Evolutionary conservation across 331 rosid genomes (phyloP).

Genomic region (Stylosanthes scabra): DNA sequence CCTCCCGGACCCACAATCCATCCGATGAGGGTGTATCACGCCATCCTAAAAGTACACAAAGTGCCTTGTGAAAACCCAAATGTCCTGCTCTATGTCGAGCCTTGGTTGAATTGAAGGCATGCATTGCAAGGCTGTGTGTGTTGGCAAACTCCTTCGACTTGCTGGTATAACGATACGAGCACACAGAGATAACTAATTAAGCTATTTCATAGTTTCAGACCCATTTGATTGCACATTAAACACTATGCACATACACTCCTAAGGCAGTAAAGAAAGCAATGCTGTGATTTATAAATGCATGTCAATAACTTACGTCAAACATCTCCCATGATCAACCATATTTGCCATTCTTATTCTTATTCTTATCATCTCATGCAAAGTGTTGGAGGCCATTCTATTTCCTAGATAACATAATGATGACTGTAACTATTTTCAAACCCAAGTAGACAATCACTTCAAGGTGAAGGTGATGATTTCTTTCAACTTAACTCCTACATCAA

Average conservation of each 20-base stretch:
- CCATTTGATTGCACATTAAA: conserved; percentile 2
- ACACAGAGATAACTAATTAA: conserved; percentile 23
- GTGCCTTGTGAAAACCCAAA: conserved; percentile 59
- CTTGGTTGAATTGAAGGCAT: conserved; percentile 39
- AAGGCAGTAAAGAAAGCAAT: conserved; percentile 12
- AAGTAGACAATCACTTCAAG: not conserved
- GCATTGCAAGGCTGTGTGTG: conserved; percentile 38
- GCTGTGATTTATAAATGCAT: not conserved
- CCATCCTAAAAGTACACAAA: conserved; percentile 61
- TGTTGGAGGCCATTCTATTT: not conserved
- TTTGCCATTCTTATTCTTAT: not conserved
- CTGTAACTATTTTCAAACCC: not conserved
- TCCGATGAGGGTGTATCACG: conserved; percentile 31
- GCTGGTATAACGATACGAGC: conserved; percentile 37
- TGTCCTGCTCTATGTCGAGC: conserved; percentile 46
- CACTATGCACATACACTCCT: not conserved
- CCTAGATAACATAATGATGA: not conserved
- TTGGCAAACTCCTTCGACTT: conserved; percentile 44
- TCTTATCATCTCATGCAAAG: not conserved
- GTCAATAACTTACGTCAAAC: not conserved
- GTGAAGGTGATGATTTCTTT: not conserved
- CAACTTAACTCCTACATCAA: not conserved
- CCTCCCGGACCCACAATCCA: conserved; percentile 40
- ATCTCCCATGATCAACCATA: not conserved
- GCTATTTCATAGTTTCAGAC: not conserved